Base-by-base conservation (phyloP, 495 filamentous ascomycete species). In the Aspergillus conjunctus region DNA sequence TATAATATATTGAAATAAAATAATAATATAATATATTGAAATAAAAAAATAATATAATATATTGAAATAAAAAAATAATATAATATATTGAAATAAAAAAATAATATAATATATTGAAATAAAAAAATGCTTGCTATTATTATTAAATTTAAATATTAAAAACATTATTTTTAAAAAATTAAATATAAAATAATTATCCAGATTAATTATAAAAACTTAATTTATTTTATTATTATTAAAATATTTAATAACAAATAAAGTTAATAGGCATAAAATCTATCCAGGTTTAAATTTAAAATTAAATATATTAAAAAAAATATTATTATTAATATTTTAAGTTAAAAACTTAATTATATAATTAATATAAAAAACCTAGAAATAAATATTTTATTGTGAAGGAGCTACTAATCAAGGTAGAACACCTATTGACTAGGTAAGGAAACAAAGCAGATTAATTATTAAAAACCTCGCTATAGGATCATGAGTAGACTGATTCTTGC, bases 131-230 rank as follows among this genome's bases (percentile, higher is more conserved):
- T 58, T 15, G 18, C 20, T 1, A 51, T 59, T 59, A 59, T 51
- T 30, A 51, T 51, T 26, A 43, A 31, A 41, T 59, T 59, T 51
- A 43, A 52, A 37, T 15, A 46, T 17, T 18, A 46, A 56, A 60
- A 14, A 39, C 30, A 45, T 48, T 45, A 39, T 52, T 12, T 33
- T 62, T 52, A 55, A 31, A 17, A 45, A 60, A 18, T 60, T 60
- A 53, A 31, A 10, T 56, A 56, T 44, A 31, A 56, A 56, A 43
- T 44, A 31, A 59, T 33, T 45, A 37, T 54, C 17, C 33, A 51
- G n/a, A 61, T 51, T 11, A 33, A 56, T 58, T 63, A 57, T 53
- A 46, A 45, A 15, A 65, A 56, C 31, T 26, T 62, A 30, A 41
- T 61, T 39, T 57, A 39, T 33, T 60, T 43, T 37, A 60, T 48